phyloP scores from a whole-genome alignment of 2,329 filamentous ascomycete species.

The Fusarium illudens region DNA sequence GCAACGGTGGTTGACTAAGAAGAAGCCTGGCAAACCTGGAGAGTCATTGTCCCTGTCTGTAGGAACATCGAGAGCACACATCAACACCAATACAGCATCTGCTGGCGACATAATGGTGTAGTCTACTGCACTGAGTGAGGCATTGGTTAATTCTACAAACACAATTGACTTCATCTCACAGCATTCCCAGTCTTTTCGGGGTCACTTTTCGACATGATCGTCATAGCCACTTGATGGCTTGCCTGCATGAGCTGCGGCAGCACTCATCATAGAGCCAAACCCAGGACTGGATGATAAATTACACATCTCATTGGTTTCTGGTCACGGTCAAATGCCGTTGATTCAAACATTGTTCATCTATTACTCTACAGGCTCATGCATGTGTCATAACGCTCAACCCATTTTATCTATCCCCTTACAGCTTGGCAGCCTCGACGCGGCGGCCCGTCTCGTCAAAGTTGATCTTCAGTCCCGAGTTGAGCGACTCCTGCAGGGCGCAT shows the following conservation, averaged over 20 bases:
- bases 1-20: too few relatives aligned
- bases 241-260: background rate
- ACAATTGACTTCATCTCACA: background rate
- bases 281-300: background rate
- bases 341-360: background rate
- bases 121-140: background rate
- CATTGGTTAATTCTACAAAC: background rate
- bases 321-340: background rate
- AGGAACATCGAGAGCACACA: background rate
- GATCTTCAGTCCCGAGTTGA: slow-evolving; percentile 65
- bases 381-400: background rate
- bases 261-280: background rate
- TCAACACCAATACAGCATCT: background rate
- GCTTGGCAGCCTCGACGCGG: slow-evolving; percentile 34
- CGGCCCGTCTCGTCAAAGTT: slow-evolving; percentile 62
- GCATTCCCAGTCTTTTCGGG: background rate
- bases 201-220: background rate
- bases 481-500: slow-evolving; percentile 65
- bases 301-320: background rate
- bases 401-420: slow-evolving; percentile 19
- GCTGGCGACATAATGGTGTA: too few relatives aligned
- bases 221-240: background rate
- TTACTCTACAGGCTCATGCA: slow-evolving; percentile 13
- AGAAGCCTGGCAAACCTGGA: background rate
- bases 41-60: background rate